A percentile compares a stretch with the other conserved stretches of the same genome.
phyloP scores from a whole-genome alignment of 2,329 filamentous ascomycete species.

The Penicillium sp. region DNA sequence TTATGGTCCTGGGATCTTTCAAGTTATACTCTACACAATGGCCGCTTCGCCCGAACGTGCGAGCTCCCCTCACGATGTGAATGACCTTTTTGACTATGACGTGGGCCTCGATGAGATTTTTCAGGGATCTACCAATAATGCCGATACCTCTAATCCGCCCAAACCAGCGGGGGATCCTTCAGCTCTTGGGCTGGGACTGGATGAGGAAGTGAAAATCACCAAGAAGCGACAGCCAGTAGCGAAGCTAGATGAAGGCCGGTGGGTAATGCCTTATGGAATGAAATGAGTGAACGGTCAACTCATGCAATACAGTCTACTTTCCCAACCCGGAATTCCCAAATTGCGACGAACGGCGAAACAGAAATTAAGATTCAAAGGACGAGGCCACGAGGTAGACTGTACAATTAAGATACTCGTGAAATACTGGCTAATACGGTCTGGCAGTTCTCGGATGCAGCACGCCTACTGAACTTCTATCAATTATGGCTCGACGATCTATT shows the following conservation, averaged over 20 bases:
- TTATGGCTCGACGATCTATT: slow-evolving; percentile 95
- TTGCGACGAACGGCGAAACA: slow-evolving; percentile 65
- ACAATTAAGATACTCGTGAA: slow-evolving; percentile 2
- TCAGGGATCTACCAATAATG: slow-evolving; percentile 27
- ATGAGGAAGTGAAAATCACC: slow-evolving; percentile 75
- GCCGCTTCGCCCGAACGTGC: slow-evolving; percentile 10
- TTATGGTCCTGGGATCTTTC: background rate
- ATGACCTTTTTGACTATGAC: slow-evolving; percentile 73
- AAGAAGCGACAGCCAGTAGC: slow-evolving; percentile 71
- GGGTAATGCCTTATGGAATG: slow-evolving; percentile 9
- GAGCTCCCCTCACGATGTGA: slow-evolving; percentile 46
- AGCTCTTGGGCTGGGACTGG: slow-evolving; percentile 63
- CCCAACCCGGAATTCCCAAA: slow-evolving; percentile 74
- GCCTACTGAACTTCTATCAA: slow-evolving; percentile 84
- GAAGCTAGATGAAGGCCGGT: slow-evolving; percentile 81
- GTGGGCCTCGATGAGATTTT: slow-evolving; percentile 51
- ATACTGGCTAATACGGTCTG: slow-evolving; percentile 6
- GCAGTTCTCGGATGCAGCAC: slow-evolving; percentile 78
- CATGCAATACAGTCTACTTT: slow-evolving; percentile 60
- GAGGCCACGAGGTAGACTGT: slow-evolving; percentile 68
- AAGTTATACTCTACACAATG: slow-evolving; percentile 1
- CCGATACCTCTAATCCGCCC: slow-evolving; percentile 14
- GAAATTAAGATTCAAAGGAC: slow-evolving; percentile 76
- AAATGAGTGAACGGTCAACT: background rate
- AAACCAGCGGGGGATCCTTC: slow-evolving; percentile 40